phyloP scores from a whole-genome alignment of 495 filamentous ascomycete species.

The Penicillium samsonianum region DNA sequence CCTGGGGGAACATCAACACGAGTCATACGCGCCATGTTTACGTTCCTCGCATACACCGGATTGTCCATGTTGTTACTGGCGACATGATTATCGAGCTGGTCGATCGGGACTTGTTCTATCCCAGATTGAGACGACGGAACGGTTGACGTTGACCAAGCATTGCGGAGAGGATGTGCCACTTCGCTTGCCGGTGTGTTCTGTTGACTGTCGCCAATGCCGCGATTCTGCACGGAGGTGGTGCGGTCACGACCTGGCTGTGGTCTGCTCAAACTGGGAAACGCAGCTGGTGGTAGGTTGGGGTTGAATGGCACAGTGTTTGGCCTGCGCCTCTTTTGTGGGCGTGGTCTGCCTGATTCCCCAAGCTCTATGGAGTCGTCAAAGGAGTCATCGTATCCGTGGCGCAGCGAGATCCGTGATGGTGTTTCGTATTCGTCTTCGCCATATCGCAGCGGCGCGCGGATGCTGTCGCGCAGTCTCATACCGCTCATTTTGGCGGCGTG shows the following conservation, averaged over 20 bases:
- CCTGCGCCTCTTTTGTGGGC: conserved; percentile 1
- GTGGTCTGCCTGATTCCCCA: not conserved
- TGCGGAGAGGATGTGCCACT: no score
- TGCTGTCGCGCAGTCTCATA: conserved; percentile 27
- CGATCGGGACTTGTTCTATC: conserved; percentile 17
- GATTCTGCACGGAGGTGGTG: not conserved
- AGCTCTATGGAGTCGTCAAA: conserved; percentile 1
- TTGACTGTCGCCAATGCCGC: not conserved
- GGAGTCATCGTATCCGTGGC: not conserved
- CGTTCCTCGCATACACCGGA: conserved; percentile 38
- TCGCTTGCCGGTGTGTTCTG: not conserved
- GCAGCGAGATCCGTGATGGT: not conserved
- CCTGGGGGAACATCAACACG: conserved; percentile 1
- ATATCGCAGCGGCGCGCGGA: conserved; percentile 24
- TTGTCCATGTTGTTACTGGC: conserved; percentile 42
- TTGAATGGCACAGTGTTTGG: conserved; percentile 33
- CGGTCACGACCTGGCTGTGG: conserved; percentile 7
- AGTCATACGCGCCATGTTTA: conserved; percentile 29
- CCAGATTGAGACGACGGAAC: no score
- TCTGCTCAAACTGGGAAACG: conserved; percentile 42
- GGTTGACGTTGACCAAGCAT: not conserved
- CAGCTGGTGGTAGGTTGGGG: conserved; percentile 44
- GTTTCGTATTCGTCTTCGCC: conserved; percentile 12
- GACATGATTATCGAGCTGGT: conserved; percentile 29
- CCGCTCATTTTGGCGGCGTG: conserved; percentile 11